Base-by-base conservation (phyloP, 2,329 filamentous ascomycete species). In the Trichoderma aggressivum region DNA sequence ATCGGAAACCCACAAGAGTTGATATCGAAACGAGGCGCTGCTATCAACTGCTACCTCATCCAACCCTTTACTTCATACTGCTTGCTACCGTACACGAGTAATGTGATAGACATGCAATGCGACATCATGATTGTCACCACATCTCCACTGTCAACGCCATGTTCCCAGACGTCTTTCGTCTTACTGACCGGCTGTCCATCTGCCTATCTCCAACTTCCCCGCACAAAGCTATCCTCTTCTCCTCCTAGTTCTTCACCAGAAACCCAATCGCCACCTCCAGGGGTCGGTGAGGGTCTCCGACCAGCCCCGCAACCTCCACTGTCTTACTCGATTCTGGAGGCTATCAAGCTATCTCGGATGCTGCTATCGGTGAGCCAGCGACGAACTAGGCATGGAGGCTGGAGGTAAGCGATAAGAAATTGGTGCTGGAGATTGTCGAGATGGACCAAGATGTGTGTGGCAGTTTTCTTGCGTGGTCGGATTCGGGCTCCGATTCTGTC, bases 261-360 rank as follows among this genome's bases (percentile, higher is more conserved):
- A 61, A 39, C 61, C 61, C 39, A 63, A 63, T 63, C 16, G 61
- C 61, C 61, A 30, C 55, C 21, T 26, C 64, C 66, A 70, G 66
- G 66, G 66, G 70, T 73, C 71, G 73, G 74, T 60, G 74, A 71
- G 64, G 74, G 43, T 69, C 71, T 72, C 73, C 73, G 72, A 70
- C 72, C 61, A 64, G 43, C 63, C 63, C 32, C 66, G 47, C 66
- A 62, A 32, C 55, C 39, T 53, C 56, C 43, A 68, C 64, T 18
- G 34, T 39, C 47, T 43, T 59, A 34, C 36, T 47, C 53, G 43
- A 5, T 21, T 26, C 24, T 53, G 47, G 11, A 26, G 62, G 47
- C 47, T n/a, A 50, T 64, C 61, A 26, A 50, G 47, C 47, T n/a
- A 50, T 64, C 61, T 16, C 7, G 39, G 21, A 28, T 14, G n/a